phyloP scores from a whole-genome alignment of 2,329 filamentous ascomycete genomes.

The Fusarium sp. region DNA sequence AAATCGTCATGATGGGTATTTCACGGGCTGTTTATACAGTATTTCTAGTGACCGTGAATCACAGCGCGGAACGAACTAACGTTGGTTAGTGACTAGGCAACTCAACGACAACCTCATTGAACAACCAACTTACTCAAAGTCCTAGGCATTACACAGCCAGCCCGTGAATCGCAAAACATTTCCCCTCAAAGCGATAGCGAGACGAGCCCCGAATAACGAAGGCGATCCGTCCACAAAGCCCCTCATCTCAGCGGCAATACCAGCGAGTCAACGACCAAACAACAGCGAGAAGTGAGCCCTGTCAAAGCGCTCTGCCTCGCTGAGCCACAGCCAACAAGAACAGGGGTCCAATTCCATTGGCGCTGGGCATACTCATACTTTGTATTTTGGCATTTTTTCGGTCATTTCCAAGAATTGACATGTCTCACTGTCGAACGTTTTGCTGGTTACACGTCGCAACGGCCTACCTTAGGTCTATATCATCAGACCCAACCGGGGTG shows the following conservation, averaged over 20 bases:
- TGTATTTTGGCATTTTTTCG: slow-evolving; percentile 1
- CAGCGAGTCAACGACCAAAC: slow-evolving; percentile 21
- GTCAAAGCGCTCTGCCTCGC: slow-evolving; percentile 28
- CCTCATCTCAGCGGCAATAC: slow-evolving; percentile 27
- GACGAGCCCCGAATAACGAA: slow-evolving; percentile 20
- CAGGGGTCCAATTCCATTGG: slow-evolving; percentile 8
- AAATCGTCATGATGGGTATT: not conserved
- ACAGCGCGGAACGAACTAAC: not conserved
- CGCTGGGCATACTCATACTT: slow-evolving; percentile 33
- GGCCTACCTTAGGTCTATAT: not conserved
- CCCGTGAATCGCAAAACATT: not conserved
- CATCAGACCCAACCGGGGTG: slow-evolving; percentile 9
- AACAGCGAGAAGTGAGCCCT: slow-evolving; percentile 6
- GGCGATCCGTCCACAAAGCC: slow-evolving; percentile 2
- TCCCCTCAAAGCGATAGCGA: slow-evolving; percentile 11
- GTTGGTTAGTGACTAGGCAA: slow-evolving; percentile 7
- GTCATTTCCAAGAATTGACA: slow-evolving; percentile 14
- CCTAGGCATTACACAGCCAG: slow-evolving; percentile 16
- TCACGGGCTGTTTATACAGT: slow-evolving; percentile 24
- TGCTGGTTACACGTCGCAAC: slow-evolving; percentile 25
- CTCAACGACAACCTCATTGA: slow-evolving; percentile 5
- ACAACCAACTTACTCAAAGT: not conserved
- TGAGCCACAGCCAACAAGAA: slow-evolving; percentile 24
- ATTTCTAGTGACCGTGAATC: not conserved
- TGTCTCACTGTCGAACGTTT: slow-evolving; percentile 20